Conservation (phyloP, 2,329 filamentous ascomycete species). For the Lachnellula occidentalis region DNA sequence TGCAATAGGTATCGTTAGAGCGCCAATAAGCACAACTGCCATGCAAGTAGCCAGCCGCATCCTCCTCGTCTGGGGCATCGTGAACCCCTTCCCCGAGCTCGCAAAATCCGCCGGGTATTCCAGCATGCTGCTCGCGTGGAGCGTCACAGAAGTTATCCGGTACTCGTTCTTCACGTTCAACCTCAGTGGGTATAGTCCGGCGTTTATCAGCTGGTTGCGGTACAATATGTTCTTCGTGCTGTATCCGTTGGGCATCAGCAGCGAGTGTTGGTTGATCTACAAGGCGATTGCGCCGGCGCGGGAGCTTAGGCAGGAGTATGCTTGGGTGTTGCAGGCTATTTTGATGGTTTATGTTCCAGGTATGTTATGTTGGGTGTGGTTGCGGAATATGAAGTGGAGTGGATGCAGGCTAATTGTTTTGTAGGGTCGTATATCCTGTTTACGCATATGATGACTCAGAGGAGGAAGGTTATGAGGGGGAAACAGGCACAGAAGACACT, state of each 20-base stretch:
- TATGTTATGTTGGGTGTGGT: constrained; percentile 37
- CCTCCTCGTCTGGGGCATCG: constrained; percentile 82
- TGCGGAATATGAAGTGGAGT: background rate
- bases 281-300: constrained; percentile 57
- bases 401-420: constrained; percentile 13
- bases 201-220: constrained; percentile 69
- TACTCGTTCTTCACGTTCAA: constrained; percentile 86
- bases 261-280: constrained; percentile 79
- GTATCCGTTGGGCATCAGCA: constrained; percentile 86
- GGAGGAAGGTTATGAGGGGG: constrained; percentile 68
- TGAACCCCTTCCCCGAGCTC: constrained; percentile 65
- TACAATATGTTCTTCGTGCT: constrained; percentile 92
- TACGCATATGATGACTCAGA: constrained; percentile 91
- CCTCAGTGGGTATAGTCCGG: constrained; percentile 57
- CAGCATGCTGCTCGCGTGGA: constrained; percentile 82
- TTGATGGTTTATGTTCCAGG: constrained; percentile 75
- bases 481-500: constrained; percentile 41
- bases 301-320: constrained; percentile 44
- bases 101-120: constrained; percentile 59
- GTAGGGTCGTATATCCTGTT: constrained; percentile 71
- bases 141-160: constrained; percentile 82
- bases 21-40: constrained; percentile 75
- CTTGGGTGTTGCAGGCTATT: constrained; percentile 57
- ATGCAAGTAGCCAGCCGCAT: constrained; percentile 89
- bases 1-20: constrained; percentile 68